These are phyloP conservation scores for Hemileccinum impolitum DNA, from an alignment of 768 basidiomycete genomes.

Conservation along the genomic window DNA sequence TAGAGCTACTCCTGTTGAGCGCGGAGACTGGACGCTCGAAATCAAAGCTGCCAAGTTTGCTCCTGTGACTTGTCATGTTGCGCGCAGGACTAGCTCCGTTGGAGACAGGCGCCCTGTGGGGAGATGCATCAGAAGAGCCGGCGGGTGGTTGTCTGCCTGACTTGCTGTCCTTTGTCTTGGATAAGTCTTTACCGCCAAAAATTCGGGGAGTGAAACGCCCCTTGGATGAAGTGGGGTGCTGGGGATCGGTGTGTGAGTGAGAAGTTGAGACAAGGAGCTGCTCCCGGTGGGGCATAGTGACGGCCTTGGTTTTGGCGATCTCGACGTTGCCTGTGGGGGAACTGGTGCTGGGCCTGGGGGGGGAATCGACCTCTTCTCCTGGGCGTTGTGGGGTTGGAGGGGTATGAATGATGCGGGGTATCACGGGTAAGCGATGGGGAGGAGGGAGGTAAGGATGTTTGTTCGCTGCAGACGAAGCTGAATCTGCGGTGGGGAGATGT, in stretches of 20 bases:
- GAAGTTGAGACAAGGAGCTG: slow-evolving; percentile 26
- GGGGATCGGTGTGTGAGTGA: slow-evolving; percentile 11
- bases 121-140: slow-evolving; percentile 4
- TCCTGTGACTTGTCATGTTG: slow-evolving; percentile 38
- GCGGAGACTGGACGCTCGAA: slow-evolving; percentile 64
- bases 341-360: slow-evolving; percentile 1
- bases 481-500: slow-evolving; percentile 27
- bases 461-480: slow-evolving; percentile 23
- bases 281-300: slow-evolving; percentile 22
- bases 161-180: slow-evolving; percentile 16
- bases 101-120: slow-evolving; percentile 8
- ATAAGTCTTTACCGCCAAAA: slow-evolving; percentile 24
- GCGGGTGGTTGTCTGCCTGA: slow-evolving; percentile 15
- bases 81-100: slow-evolving; percentile 12
- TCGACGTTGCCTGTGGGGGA: slow-evolving; percentile 10
- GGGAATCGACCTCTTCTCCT: slow-evolving; percentile 12
- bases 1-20: slow-evolving; percentile 30
- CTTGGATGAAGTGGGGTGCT: slow-evolving; percentile 7
- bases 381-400: slow-evolving; percentile 35
- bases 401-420: slow-evolving; percentile 35
- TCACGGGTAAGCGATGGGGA: slow-evolving; percentile 20
- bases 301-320: slow-evolving; percentile 9
- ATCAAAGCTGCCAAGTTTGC: slow-evolving; percentile 72
- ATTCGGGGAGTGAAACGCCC: slow-evolving; percentile 32
- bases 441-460: slow-evolving; percentile 28